Evolutionary conservation across 169 alveolate genomes (phyloP).

Genomic region (Plasmodium relictum): DNA sequence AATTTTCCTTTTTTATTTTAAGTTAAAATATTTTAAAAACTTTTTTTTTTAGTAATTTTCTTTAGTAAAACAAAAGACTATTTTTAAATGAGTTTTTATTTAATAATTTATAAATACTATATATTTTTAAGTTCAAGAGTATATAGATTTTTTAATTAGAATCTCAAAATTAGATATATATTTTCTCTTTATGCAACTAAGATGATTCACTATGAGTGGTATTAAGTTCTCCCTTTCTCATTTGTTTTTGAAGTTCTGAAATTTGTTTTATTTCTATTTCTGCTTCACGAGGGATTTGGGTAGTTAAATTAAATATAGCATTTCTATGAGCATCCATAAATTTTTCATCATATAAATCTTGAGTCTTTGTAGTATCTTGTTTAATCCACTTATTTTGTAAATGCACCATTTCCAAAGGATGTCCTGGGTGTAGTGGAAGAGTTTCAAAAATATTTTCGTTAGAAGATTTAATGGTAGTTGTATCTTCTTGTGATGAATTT

Average conservation of each 20-base stretch:
- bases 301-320: slow-evolving; percentile 80
- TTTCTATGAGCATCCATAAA: slow-evolving; percentile 81
- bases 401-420: slow-evolving; percentile 80
- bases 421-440: slow-evolving; percentile 83
- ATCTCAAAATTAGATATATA: no score
- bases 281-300: slow-evolving; percentile 67
- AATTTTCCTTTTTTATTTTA: neutral
- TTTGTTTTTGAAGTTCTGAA: slow-evolving; percentile 11
- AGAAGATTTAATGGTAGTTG: slow-evolving; percentile 53
- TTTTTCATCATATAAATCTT: slow-evolving; percentile 79
- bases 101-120: no score
- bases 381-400: slow-evolving; percentile 82
- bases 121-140: no score
- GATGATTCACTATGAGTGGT: neutral
- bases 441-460: slow-evolving; percentile 72
- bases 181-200: neutral
- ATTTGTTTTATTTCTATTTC: slow-evolving; percentile 50
- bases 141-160: no score
- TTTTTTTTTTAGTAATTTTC: neutral
- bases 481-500: slow-evolving; percentile 46
- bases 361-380: slow-evolving; percentile 78
- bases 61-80: no score
- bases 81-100: no score
- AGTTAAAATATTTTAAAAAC: neutral
- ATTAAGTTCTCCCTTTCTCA: slow-evolving; percentile 8